Conservation (phyloP, 306 rosid species). For the Luffa acutangula region DNA sequence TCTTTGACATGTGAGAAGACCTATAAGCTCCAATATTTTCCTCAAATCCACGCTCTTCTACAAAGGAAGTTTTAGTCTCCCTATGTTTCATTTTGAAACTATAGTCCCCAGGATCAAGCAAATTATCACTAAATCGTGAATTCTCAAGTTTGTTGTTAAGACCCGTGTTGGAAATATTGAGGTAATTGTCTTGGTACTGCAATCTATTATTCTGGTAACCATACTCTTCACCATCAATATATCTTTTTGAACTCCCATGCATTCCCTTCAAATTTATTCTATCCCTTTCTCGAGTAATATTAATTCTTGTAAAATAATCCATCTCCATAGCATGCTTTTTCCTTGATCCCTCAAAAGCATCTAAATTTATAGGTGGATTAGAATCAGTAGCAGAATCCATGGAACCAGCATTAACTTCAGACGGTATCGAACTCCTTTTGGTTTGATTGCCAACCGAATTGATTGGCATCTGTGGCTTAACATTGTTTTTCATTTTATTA, state of each 20-base stretch:
- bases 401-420: slow-evolving; percentile 20
- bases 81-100: slow-evolving; percentile 35
- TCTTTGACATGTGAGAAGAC: slow-evolving; percentile 26
- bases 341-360: slow-evolving; percentile 21
- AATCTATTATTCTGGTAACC: slow-evolving; percentile 29
- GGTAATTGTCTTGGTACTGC: slow-evolving; percentile 31
- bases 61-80: slow-evolving; percentile 47
- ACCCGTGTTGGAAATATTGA: slow-evolving; percentile 40
- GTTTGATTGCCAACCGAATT: slow-evolving; percentile 23
- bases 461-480: slow-evolving; percentile 25
- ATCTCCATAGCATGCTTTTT: slow-evolving; percentile 19
- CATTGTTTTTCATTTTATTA: slow-evolving; percentile 32
- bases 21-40: slow-evolving; percentile 24
- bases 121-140: slow-evolving; percentile 41
- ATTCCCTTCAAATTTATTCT: slow-evolving; percentile 20
- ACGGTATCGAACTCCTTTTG: slow-evolving; percentile 15
- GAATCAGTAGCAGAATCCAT: slow-evolving; percentile 23
- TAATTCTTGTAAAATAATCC: slow-evolving; percentile 20
- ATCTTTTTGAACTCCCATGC: slow-evolving; percentile 14
- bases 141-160: slow-evolving; percentile 24
- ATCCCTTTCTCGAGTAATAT: slow-evolving; percentile 18
- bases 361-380: slow-evolving; percentile 18
- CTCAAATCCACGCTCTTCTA: slow-evolving; percentile 39
- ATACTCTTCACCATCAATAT: slow-evolving; percentile 24
- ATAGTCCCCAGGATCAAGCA: slow-evolving; percentile 38